These are phyloP conservation scores for Auriscalpium orientale DNA, from an alignment of 768 basidiomycete species.

Conservation along the genomic window DNA sequence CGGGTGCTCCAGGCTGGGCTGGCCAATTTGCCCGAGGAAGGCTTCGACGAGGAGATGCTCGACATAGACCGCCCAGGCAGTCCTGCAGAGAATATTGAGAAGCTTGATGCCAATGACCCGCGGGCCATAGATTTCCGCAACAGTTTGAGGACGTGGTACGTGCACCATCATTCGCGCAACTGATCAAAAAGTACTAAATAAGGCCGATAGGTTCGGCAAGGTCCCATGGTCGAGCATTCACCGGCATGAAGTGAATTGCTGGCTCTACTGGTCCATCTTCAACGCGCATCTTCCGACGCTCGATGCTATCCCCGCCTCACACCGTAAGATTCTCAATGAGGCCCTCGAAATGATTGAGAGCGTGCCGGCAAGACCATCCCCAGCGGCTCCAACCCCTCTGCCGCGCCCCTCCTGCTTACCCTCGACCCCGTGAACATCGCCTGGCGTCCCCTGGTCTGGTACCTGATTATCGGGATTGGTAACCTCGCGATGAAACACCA, in stretches of 20 bases:
- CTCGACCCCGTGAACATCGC: slow-evolving; percentile 68
- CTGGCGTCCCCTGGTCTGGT: slow-evolving; percentile 64
- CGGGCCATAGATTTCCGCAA: slow-evolving; percentile 70
- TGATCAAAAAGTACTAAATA: background rate
- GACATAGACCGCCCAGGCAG: slow-evolving; percentile 45
- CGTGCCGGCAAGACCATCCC: slow-evolving; percentile 61
- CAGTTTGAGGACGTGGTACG: slow-evolving; percentile 49
- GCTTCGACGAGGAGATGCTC: slow-evolving; percentile 49
- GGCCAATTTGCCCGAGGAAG: slow-evolving; percentile 41
- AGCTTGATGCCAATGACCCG: slow-evolving; percentile 56
- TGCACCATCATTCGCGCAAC: background rate
- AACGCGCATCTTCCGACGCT: slow-evolving; percentile 52
- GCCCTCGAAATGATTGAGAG: slow-evolving; percentile 57
- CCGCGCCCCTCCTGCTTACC: slow-evolving; percentile 59
- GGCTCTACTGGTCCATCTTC: slow-evolving; percentile 83
- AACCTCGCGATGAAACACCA: slow-evolving; percentile 42
- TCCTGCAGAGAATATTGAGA: slow-evolving; percentile 50
- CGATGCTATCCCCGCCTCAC: slow-evolving; percentile 38
- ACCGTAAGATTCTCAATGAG: slow-evolving; percentile 46
- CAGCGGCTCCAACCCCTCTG: slow-evolving; percentile 46
- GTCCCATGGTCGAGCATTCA: slow-evolving; percentile 68
- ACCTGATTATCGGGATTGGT: slow-evolving; percentile 39
- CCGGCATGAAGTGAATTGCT: slow-evolving; percentile 53
- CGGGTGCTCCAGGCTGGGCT: slow-evolving; percentile 65
- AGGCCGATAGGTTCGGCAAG: slow-evolving; percentile 57